Conservation (phyloP, 169 alveolate genomes). For the Eimeria falciformis region DNA sequence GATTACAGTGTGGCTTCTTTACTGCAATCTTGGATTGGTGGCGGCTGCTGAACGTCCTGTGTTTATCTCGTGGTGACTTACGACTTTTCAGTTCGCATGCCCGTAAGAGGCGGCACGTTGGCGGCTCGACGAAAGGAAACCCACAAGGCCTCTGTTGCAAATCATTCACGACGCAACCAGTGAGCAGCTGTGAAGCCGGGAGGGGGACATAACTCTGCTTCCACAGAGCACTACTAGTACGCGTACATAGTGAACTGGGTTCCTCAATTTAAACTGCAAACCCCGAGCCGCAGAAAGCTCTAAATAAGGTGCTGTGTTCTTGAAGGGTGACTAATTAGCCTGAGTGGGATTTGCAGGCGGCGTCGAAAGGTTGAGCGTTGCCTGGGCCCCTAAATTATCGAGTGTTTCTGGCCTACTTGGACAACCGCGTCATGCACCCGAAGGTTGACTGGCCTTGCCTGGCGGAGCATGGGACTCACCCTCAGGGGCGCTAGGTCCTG, state of each 20-base stretch:
- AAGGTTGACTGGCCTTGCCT: no score
- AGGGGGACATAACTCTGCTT: no score
- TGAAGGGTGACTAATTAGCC: background rate
- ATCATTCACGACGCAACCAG: slow-evolving; percentile 71
- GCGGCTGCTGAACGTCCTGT: background rate
- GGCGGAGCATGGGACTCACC: no score
- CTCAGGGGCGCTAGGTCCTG: no score
- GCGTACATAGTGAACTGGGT: no score
- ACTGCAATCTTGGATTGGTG: background rate
- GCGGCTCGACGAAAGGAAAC: slow-evolving; percentile 71
- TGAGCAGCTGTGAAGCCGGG: background rate
- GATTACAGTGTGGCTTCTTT: background rate
- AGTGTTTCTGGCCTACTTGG: background rate
- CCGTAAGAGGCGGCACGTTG: slow-evolving; percentile 67
- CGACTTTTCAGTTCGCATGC: slow-evolving; percentile 20
- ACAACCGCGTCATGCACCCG: no score
- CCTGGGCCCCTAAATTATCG: slow-evolving; percentile 39
- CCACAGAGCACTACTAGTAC: no score
- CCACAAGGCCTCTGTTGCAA: slow-evolving; percentile 50
- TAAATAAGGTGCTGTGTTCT: no score
- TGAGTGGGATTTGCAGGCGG: slow-evolving; percentile 28
- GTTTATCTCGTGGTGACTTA: background rate
- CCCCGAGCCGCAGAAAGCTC: no score
- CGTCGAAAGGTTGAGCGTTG: slow-evolving; percentile 57
- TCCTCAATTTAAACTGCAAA: no score